Percentiles rank a stretch among this genome's conserved stretches.
phyloP scores from a whole-genome alignment of 2,329 filamentous ascomycete species.

The Ophiostoma ulmi region DNA sequence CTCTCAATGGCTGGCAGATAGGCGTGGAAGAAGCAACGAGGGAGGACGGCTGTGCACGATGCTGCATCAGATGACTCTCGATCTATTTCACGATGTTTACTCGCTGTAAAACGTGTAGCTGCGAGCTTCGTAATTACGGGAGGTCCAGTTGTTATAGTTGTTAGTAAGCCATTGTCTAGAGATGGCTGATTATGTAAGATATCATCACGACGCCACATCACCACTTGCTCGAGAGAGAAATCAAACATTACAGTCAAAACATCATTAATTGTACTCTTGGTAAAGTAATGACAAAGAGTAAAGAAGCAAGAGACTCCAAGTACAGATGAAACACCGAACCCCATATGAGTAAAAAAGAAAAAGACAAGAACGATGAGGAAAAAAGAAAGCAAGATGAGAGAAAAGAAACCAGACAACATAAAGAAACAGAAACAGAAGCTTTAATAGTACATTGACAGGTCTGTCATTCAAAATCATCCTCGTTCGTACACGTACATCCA shows the following conservation, averaged over 20 bases:
- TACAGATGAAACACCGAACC: background rate
- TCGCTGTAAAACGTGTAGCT: background rate
- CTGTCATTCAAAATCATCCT: constrained; percentile 7
- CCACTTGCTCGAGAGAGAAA: background rate
- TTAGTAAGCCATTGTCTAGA: background rate
- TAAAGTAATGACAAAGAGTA: background rate
- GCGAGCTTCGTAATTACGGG: background rate
- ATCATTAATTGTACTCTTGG: constrained; percentile 10
- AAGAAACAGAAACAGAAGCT: background rate
- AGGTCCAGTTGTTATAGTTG: background rate
- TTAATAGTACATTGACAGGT: constrained; percentile 9
- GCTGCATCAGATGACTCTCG: background rate
- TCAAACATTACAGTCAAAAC: background rate
- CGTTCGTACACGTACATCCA: background rate
- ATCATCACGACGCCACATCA: background rate
- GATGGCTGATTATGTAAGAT: background rate
- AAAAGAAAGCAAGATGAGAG: background rate
- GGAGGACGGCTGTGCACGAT: background rate
- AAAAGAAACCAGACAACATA: background rate
- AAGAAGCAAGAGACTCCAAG: background rate
- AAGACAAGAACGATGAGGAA: background rate
- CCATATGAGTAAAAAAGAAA: background rate
- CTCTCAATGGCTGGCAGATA: constrained; percentile 1
- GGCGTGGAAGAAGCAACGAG: background rate
- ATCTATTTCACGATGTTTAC: background rate